Evolutionary conservation across 192 early-diverging fungal genomes (phyloP), one percentile per base, ranked within the genome.

Genomic region (Spinellus fusiger): DNA sequence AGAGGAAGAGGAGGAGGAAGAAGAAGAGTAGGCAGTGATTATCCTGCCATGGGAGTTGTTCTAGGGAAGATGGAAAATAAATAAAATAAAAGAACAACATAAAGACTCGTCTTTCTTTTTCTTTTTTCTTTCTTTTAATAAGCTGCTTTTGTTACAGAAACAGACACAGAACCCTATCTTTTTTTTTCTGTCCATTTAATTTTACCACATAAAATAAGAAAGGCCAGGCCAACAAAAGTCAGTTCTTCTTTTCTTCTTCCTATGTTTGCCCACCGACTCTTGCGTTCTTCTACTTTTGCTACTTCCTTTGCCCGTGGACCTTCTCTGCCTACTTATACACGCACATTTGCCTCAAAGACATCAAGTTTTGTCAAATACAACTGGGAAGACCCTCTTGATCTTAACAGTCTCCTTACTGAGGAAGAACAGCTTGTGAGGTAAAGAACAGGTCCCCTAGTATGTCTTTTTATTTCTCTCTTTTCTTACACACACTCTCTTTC

Each of bases 381-480:
- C 76, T 92, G 88, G 88, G 78, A 83, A 31, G 96, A 98, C 58
- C 84, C 93, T 3, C 71, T 98, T 31, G 86, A 87, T 74, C 80
- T 95, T 48, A 84, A 94, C 50, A 73, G 79, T 0, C 89, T 81
- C 59, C 82, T 98, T 54, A 95, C 94, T 5, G 94, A 96, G 52
- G 96, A 98, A 44, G 96, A 98, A 77, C 74, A 77, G 48, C 77
- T 81, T 55, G 76, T 82, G 33, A 71, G 75, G 80, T 82, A 72
- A 64, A 25, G 4, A n/a, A n/a, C n/a, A n/a, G n/a, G n/a, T n/a
- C n/a, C n/a, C 7, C 7, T 27, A 37, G 28, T 22, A 54, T 15
- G 15, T 35, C 53, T 16, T 5, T 33, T 13, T 25, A 6, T 49
- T 49, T 49, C 0, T 54, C 6, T 54, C 28, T 54, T 8, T 33